Percentiles rank a stretch among this genome's conserved stretches.
phyloP scores from a whole-genome alignment of 2,329 filamentous ascomycete genomes.

The Monascus ruber region DNA sequence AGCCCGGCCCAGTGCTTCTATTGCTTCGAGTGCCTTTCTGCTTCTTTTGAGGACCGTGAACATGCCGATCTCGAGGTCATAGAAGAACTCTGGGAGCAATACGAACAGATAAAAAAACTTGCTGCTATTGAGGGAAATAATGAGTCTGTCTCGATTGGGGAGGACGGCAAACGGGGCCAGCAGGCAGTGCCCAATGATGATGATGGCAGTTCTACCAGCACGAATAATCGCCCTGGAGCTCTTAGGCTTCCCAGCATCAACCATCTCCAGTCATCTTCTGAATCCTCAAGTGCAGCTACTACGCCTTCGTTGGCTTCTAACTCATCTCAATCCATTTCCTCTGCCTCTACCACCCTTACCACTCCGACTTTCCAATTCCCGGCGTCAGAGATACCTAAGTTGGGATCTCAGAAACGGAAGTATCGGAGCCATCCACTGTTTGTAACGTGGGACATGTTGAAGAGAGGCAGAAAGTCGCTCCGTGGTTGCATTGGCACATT shows the following conservation, averaged over 20 bases:
- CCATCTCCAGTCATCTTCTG: conserved; percentile 26
- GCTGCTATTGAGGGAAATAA: conserved; percentile 16
- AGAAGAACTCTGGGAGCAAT: conserved; percentile 55
- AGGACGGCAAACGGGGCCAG: conserved; percentile 4
- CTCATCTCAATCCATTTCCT: conserved; percentile 35
- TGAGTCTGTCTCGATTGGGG: conserved; percentile 8
- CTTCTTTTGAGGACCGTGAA: conserved; percentile 60
- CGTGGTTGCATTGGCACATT: conserved; percentile 97
- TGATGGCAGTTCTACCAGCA: conserved; percentile 6
- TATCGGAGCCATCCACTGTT: conserved; percentile 61
- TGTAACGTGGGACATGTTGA: conserved; percentile 81
- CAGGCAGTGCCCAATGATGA: conserved; percentile 13
- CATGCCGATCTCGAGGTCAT: conserved; percentile 57
- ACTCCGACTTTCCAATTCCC: conserved; percentile 35
- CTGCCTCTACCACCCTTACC: conserved; percentile 29
- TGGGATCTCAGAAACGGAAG: conserved; percentile 21
- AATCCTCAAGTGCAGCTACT: conserved; percentile 29
- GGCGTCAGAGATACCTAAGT: conserved; percentile 12
- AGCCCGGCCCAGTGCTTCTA: conserved; percentile 75
- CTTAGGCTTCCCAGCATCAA: conserved; percentile 22
- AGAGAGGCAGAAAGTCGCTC: conserved; percentile 52
- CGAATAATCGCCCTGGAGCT: conserved; percentile 8
- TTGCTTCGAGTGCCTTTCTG: conserved; percentile 79
- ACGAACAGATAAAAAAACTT: conserved; percentile 33
- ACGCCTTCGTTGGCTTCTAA: conserved; percentile 36